phyloP scores from a whole-genome alignment of 1,284 basidiomycete species.

The Fomes fomentarius region DNA sequence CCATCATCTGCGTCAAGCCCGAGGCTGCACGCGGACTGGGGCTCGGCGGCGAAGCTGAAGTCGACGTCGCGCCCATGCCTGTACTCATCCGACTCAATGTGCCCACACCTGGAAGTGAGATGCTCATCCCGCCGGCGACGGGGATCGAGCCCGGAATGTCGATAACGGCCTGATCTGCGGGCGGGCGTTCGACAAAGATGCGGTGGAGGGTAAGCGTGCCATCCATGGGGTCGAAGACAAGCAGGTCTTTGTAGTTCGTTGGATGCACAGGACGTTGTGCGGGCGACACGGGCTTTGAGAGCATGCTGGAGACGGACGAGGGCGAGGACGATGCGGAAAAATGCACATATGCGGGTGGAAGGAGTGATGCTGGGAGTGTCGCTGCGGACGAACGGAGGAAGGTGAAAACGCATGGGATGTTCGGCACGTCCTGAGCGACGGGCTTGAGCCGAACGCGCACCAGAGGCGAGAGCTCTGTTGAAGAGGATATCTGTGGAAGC shows the following conservation, averaged over 20 bases:
- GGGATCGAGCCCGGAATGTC: constrained; percentile 35
- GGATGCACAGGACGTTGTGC: constrained; percentile 37
- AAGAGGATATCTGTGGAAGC: constrained; percentile 49
- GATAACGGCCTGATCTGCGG: constrained; percentile 34
- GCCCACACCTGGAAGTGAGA: constrained; percentile 50
- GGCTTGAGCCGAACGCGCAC: constrained; percentile 54
- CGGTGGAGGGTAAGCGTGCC: constrained; percentile 60
- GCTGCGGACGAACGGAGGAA: constrained; percentile 50
- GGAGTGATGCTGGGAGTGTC: constrained; percentile 43
- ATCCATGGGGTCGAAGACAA: constrained; percentile 66
- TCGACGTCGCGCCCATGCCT: too few species aligned
- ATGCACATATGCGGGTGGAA: constrained; percentile 38
- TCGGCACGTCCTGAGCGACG: constrained; percentile 35
- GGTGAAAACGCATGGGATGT: constrained; percentile 54
- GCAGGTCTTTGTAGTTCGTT: constrained; percentile 60
- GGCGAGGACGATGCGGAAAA: constrained; percentile 37
- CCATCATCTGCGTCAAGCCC: constrained; percentile 39
- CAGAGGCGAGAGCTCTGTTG: constrained; percentile 58
- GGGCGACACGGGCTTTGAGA: constrained; percentile 40
- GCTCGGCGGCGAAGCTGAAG: constrained; percentile 27
- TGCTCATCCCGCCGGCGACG: constrained; percentile 43
- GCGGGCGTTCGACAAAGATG: constrained; percentile 47
- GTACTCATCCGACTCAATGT: constrained; percentile 32
- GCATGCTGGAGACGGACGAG: constrained; percentile 34
- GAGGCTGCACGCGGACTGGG: constrained; percentile 32